These are phyloP conservation scores for Xerocomellus chrysenteron DNA, from an alignment of 768 basidiomycete genomes.

Conservation along the genomic window DNA sequence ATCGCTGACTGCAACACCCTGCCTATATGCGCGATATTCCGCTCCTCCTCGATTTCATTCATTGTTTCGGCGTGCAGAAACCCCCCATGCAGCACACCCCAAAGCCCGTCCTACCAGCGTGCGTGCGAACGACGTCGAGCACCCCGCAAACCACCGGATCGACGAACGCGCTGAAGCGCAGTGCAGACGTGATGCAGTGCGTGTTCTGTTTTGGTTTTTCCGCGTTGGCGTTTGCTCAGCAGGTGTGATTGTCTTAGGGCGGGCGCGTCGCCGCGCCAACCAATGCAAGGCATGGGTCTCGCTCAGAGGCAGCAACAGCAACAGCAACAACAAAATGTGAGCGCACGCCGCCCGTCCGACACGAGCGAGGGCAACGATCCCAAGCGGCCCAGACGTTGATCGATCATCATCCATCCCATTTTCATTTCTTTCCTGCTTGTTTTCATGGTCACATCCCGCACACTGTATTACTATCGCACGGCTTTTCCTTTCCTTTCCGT, in stretches of 20 bases:
- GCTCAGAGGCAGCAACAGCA: constrained; percentile 29
- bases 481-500: not conserved
- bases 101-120: constrained; percentile 4
- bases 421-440: not conserved
- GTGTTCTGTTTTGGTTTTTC: constrained; percentile 3
- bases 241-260: constrained; percentile 6
- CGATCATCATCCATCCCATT: not conserved
- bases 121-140: constrained; percentile 6
- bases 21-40: constrained; percentile 3
- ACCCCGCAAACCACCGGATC: constrained; percentile 3
- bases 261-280: constrained; percentile 19
- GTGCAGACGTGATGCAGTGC: constrained; percentile 34
- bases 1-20: not conserved
- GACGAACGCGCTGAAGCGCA: constrained; percentile 32
- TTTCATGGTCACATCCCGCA: not conserved
- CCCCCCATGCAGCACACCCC: constrained; percentile 1
- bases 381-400: constrained; percentile 45
- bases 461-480: not conserved
- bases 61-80: constrained; percentile 9
- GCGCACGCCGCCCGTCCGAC: constrained; percentile 30
- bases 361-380: constrained; percentile 15
- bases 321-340: constrained; percentile 16
- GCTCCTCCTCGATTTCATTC: not conserved
- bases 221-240: not conserved
- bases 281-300: constrained; percentile 41